Evolutionary conservation across 805 yeast species (phyloP).

Genomic region (Suhomyces faveliae): DNA sequence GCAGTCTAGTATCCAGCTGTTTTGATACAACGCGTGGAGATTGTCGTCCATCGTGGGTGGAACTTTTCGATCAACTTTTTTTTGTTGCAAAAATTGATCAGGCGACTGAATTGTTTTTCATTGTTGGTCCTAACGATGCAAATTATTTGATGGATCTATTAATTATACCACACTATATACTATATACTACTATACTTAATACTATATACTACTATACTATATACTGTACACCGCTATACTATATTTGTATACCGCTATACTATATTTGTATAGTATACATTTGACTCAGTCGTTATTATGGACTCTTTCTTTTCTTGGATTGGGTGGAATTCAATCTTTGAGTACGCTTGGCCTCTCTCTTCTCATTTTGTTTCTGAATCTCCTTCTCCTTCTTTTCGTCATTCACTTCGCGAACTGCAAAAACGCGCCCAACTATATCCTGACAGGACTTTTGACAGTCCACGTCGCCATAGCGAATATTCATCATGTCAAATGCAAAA

Average conservation of each 20-base stretch:
- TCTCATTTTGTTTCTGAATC: conserved; percentile 25
- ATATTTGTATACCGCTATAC: background rate
- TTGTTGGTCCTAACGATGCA: no score
- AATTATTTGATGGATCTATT: no score
- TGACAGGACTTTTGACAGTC: conserved; percentile 26
- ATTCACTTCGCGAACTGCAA: conserved; percentile 23
- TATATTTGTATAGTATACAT: no score
- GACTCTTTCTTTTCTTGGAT: conserved; percentile 19
- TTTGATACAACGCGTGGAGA: background rate
- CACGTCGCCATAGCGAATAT: conserved; percentile 26
- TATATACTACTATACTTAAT: no score
- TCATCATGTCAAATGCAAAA: conserved; percentile 42
- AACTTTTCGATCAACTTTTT: no score
- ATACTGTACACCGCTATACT: no score
- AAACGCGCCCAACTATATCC: conserved; percentile 25
- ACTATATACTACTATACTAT: no score
- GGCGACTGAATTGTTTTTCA: no score
- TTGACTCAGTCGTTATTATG: no score
- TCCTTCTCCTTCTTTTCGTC: conserved; percentile 21
- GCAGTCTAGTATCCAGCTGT: background rate
- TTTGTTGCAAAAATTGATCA: no score
- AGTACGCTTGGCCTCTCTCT: conserved; percentile 35
- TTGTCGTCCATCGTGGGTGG: background rate
- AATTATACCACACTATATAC: no score
- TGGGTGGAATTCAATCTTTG: conserved; percentile 24